These are phyloP conservation scores for Hypoxylon sp. DNA, from an alignment of 2,329 filamentous ascomycete genomes.

Conservation along the genomic window DNA sequence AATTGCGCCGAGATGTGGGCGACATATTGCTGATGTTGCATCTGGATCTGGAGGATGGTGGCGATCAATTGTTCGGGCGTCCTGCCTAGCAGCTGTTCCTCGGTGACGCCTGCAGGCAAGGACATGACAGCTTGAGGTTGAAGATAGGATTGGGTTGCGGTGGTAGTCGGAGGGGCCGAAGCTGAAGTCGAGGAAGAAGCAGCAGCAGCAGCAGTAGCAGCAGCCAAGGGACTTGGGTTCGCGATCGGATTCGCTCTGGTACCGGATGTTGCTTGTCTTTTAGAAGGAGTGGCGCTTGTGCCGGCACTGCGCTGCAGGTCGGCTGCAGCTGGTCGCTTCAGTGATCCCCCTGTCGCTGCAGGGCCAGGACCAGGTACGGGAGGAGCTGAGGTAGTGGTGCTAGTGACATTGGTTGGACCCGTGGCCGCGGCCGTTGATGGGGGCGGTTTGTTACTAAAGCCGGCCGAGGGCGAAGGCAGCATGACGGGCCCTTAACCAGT, in stretches of 20 bases:
- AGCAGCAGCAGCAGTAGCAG: conserved; percentile 19
- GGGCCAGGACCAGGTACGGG: conserved; percentile 48
- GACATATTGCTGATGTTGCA: conserved; percentile 55
- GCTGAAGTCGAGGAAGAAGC: conserved; percentile 39
- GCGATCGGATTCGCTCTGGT: conserved; percentile 45
- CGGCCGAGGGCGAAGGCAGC: conserved; percentile 53
- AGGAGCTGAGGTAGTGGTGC: conserved; percentile 46
- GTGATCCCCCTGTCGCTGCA: conserved; percentile 47
- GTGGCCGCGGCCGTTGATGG: conserved; percentile 49
- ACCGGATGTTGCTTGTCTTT: conserved; percentile 53
- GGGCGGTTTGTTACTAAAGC: conserved; percentile 50
- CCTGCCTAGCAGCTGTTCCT: conserved; percentile 54
- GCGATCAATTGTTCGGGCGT: conserved; percentile 56
- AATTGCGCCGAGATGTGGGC: conserved; percentile 55
- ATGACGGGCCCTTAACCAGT: conserved; percentile 50
- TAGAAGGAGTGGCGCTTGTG: conserved; percentile 53
- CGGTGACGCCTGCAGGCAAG: conserved; percentile 49
- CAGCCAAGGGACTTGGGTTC: conserved; percentile 44
- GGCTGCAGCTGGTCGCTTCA: conserved; percentile 56
- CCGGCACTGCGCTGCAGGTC: conserved; percentile 56
- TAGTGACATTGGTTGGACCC: conserved; percentile 44
- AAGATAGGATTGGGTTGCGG: conserved; percentile 45
- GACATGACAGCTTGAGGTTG: conserved; percentile 47
- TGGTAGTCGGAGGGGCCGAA: conserved; percentile 41
- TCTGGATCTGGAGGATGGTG: conserved; percentile 56